A percentile compares a stretch with the other conserved stretches of the same genome.
phyloP scores from a whole-genome alignment of 495 filamentous ascomycete species.

The Tuber indicum region DNA sequence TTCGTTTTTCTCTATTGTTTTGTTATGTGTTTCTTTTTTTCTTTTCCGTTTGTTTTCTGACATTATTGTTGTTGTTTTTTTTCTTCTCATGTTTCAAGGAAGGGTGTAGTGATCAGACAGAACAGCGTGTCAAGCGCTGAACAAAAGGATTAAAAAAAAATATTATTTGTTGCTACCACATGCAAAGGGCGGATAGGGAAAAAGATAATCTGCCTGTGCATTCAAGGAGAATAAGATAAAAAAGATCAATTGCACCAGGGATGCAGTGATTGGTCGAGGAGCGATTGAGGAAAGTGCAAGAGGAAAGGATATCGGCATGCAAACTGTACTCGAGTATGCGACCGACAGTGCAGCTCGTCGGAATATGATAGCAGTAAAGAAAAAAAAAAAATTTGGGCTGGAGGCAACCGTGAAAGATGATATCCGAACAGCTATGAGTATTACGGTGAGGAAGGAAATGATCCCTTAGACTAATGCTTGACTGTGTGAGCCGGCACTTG shows the following conservation, averaged over 20 bases:
- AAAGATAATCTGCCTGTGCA: conserved; percentile 5
- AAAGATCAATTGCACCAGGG: conserved; percentile 9
- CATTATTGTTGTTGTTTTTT: not conserved
- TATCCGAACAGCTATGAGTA: not conserved
- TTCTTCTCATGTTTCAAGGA: not conserved
- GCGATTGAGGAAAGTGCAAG: conserved; percentile 8
- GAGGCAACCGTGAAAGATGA: not conserved
- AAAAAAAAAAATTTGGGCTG: not conserved
- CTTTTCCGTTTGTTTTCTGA: not conserved
- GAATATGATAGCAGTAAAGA: conserved; percentile 16
- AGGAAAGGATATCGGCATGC: not conserved
- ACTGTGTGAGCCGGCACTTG: conserved; percentile 1
- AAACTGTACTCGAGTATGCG: conserved; percentile 8
- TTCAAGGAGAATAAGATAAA: conserved; percentile 14
- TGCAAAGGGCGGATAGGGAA: conserved; percentile 10
- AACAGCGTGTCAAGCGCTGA: conserved; percentile 3
- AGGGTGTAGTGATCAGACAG: conserved; percentile 8
- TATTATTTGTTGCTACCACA: not conserved
- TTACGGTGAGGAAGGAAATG: not conserved
- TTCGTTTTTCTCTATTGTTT: not conserved
- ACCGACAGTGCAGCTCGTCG: conserved; percentile 6
- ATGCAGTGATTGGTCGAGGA: conserved; percentile 7
- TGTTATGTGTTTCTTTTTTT: conserved; percentile 5
- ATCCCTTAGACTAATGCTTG: not conserved
- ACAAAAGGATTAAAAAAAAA: not conserved